These are phyloP conservation scores for Ophiognomonia clavigignenti-juglandacearum DNA, from an alignment of 2,329 filamentous ascomycete species.

Conservation along the genomic window DNA sequence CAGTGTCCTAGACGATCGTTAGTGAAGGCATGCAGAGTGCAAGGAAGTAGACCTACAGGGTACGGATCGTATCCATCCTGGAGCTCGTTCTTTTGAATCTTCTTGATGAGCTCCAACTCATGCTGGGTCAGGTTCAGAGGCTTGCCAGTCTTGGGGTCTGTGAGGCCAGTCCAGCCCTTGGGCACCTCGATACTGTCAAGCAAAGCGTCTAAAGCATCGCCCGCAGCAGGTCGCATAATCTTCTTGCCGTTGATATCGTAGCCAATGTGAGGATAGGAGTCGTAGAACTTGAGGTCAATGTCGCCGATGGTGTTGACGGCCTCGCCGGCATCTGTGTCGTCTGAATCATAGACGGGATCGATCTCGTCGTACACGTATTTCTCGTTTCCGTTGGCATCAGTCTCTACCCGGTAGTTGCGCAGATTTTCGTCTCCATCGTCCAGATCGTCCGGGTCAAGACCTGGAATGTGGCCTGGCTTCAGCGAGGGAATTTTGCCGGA, in stretches of 20 bases:
- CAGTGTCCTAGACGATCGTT: slow-evolving; percentile 55
- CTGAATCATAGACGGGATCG: slow-evolving; percentile 90
- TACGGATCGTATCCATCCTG: slow-evolving; percentile 91
- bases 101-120: slow-evolving; percentile 82
- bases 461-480: slow-evolving; percentile 14
- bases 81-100: slow-evolving; percentile 85
- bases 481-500: slow-evolving; percentile 10
- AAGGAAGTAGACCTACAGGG: slow-evolving; percentile 49
- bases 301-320: slow-evolving; percentile 89
- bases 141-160: slow-evolving; percentile 90
- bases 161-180: slow-evolving; percentile 94
- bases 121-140: slow-evolving; percentile 82
- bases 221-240: slow-evolving; percentile 92
- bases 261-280: slow-evolving; percentile 95
- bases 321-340: slow-evolving; percentile 80
- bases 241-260: slow-evolving; percentile 99
- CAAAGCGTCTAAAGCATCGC: slow-evolving; percentile 86
- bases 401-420: slow-evolving; percentile 53
- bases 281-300: slow-evolving; percentile 92
- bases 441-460: slow-evolving; percentile 25
- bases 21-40: slow-evolving; percentile 3
- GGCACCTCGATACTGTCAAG: slow-evolving; percentile 95
- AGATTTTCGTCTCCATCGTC: slow-evolving; percentile 35
- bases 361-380: slow-evolving; percentile 94
- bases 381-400: slow-evolving; percentile 84